Conservation (phyloP, 805 yeast genomes). For the Ogataea degrootiae region DNA sequence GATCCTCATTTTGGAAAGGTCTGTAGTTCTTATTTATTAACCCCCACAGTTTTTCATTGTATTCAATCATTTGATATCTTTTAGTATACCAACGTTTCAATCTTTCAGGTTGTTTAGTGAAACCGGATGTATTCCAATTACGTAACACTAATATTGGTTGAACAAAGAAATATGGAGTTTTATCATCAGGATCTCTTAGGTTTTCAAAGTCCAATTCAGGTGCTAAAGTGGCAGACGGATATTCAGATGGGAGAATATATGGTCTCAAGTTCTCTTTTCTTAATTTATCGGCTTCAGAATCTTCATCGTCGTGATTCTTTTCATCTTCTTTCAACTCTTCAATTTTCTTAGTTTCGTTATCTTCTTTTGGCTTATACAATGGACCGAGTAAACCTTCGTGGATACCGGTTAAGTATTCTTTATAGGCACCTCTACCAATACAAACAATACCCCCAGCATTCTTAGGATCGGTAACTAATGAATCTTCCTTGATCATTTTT, state of each 20-base stretch:
- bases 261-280: constrained; percentile 49
- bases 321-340: constrained; percentile 28
- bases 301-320: constrained; percentile 25
- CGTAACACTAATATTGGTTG: constrained; percentile 78
- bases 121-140: constrained; percentile 76
- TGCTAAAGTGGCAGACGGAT: constrained; percentile 50
- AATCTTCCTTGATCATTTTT: constrained; percentile 37
- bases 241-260: constrained; percentile 57
- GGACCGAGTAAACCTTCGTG: constrained; percentile 97
- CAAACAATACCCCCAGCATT: constrained; percentile 83
- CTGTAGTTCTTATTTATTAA: constrained; percentile 42
- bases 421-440: constrained; percentile 92
- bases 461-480: constrained; percentile 37
- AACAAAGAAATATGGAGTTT: constrained; percentile 57
- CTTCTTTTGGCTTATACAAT: constrained; percentile 35
- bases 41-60: constrained; percentile 23
- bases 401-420: constrained; percentile 84
- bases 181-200: constrained; percentile 28
- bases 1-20: constrained; percentile 44
- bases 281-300: constrained; percentile 21
- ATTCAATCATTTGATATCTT: constrained; percentile 42
- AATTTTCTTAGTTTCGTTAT: constrained; percentile 4
- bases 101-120: constrained; percentile 68
- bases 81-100: constrained; percentile 73
- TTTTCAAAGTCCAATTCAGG: constrained; percentile 47